Percentiles rank a stretch among this genome's conserved stretches.
Evolutionary conservation across 2,329 filamentous ascomycete genomes (phyloP).

Genomic region (Fusarium sp.): DNA sequence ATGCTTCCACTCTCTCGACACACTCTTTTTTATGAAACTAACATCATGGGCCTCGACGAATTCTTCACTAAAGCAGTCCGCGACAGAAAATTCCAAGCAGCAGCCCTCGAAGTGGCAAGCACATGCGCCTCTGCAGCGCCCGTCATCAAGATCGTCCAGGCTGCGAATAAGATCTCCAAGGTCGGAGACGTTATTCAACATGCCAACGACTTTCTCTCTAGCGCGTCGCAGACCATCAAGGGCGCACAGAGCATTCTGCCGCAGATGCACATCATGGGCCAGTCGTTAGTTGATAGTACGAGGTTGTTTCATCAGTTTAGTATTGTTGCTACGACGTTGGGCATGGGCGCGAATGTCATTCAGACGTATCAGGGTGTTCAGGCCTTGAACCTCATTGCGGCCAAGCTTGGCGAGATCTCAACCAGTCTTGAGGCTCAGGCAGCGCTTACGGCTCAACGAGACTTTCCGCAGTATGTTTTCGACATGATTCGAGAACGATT

Average conservation of each 20-base stretch:
- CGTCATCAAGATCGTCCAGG: slow-evolving; percentile 39
- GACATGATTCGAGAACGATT: slow-evolving; percentile 50
- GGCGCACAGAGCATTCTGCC: slow-evolving; percentile 41
- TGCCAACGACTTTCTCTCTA: slow-evolving; percentile 34
- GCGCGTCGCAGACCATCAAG: slow-evolving; percentile 37
- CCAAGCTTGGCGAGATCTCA: slow-evolving; percentile 47
- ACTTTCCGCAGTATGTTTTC: slow-evolving; percentile 50
- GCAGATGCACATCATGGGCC: slow-evolving; percentile 48
- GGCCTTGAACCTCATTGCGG: slow-evolving; percentile 48
- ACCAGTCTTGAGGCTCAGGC: slow-evolving; percentile 48
- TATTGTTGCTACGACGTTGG: slow-evolving; percentile 43
- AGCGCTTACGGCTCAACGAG: slow-evolving; percentile 48
- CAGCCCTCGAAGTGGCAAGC: slow-evolving; percentile 24
- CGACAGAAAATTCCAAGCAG: slow-evolving; percentile 21
- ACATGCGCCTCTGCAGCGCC: slow-evolving; percentile 25
- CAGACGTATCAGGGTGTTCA: slow-evolving; percentile 50
- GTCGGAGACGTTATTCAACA: slow-evolving; percentile 38
- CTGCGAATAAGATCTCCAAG: slow-evolving; percentile 40
- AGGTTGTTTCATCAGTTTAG: slow-evolving; percentile 46
- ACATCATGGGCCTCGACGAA: slow-evolving; percentile 26
- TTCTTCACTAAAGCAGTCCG: slow-evolving; percentile 21
- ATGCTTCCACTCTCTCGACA: not conserved
- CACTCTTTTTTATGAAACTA: not conserved
- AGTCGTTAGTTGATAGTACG: slow-evolving; percentile 47
- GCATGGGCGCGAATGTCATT: slow-evolving; percentile 48